A percentile compares a stretch with the other conserved stretches of the same genome.
These are phyloP conservation scores for Didymella arachidicola DNA, from an alignment of 2,329 filamentous ascomycete species.

Conservation along the genomic window DNA sequence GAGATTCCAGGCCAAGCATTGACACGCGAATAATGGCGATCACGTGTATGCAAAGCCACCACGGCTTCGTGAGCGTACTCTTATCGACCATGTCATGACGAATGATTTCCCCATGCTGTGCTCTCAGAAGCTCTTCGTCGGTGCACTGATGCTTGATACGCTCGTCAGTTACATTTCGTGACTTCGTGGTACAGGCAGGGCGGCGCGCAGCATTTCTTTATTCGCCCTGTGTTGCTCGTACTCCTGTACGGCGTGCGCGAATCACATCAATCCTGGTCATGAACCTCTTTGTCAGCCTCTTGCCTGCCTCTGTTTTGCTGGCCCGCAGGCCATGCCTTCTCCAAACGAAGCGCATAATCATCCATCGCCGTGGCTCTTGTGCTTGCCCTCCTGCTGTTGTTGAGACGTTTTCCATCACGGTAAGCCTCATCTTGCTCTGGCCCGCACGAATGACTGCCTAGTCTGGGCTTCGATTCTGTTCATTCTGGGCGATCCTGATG, in stretches of 20 bases:
- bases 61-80: neutral
- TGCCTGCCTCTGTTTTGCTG: neutral
- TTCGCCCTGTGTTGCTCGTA: neutral
- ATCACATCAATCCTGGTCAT: slow-evolving; percentile 1
- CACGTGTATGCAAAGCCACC: slow-evolving; percentile 10
- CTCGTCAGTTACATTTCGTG: neutral
- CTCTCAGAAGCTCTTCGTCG: neutral
- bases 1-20: slow-evolving; percentile 18
- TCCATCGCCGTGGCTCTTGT: neutral
- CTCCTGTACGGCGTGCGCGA: neutral
- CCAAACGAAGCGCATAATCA: neutral
- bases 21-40: slow-evolving; percentile 15
- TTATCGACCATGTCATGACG: neutral
- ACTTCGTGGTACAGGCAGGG: neutral
- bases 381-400: neutral
- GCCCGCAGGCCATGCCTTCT: neutral
- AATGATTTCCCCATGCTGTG: neutral
- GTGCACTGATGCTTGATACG: neutral
- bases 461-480: slow-evolving; percentile 41
- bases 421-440: slow-evolving; percentile 19
- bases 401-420: slow-evolving; percentile 9
- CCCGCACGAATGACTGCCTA: slow-evolving; percentile 2
- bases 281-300: neutral
- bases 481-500: slow-evolving; percentile 28
- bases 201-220: neutral